Base-by-base conservation (phyloP, 2,329 filamentous ascomycete species). In the Eurotiales sp. region DNA sequence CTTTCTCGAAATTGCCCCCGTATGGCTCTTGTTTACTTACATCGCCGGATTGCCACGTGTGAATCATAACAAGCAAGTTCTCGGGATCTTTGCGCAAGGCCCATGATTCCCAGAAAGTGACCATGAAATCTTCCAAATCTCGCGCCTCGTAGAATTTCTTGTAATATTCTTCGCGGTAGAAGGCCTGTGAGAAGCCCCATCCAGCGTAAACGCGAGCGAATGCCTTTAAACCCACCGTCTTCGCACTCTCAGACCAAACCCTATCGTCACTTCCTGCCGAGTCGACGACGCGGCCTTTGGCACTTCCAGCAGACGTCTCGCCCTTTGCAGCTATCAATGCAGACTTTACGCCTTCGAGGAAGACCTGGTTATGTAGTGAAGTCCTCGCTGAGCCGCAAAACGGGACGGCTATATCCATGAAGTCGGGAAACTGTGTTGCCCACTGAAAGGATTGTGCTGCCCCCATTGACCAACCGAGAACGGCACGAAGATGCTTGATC, bases 1-100 rank as follows among this genome's bases (percentile, higher is more conserved):
- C 83, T 48, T 78, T 77, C 53, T 78, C 77, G 56, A 90, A 86
- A 55, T 87, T 71, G 1, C 81, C 83, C 53, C 84, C 78, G 56
- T 87, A 90, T 3, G 82, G 84, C 50, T 83, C 76, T 61, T 90
- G 85, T 4, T 79, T 69, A 3, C 86, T 87, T 45, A 82, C 79
- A 60, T 92, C 86, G 1, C 79, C 87, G 4, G 80, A 77, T 65
- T 92, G 87, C 88, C 88, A 93, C 0, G 87, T 90, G 29, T 86
- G 79, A 3, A 90, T 72, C 87, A 90, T 90, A 1, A 79, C 78
- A 0, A 90, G 72, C 63, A 90, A 73, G 55, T 90, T 88, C 58
- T 89, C 86, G 0, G 87, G 86, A 58, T 90, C 85, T 77, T 59
- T 22, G 8, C 22, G 8, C 8, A 22, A 34, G 3, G 85, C 85